phyloP scores from a whole-genome alignment of 768 basidiomycete genomes.

The Tricholoma saponaceum region DNA sequence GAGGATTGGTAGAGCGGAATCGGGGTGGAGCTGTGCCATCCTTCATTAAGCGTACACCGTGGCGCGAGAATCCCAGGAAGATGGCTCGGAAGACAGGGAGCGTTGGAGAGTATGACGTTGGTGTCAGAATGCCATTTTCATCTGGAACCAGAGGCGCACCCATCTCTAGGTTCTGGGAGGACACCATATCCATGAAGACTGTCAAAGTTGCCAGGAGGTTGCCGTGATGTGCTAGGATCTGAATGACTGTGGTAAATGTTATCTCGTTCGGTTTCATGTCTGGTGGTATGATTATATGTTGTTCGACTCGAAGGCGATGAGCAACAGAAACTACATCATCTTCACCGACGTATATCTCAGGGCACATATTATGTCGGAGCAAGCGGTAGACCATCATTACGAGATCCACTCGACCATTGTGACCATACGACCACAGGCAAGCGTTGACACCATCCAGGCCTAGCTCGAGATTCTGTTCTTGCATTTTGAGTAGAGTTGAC shows the following conservation, averaged over 20 bases:
- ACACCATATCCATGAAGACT: slow-evolving; percentile 67
- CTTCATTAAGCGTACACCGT: slow-evolving; percentile 35
- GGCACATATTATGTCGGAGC: slow-evolving; percentile 49
- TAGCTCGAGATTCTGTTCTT: slow-evolving; percentile 44
- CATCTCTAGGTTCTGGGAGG: slow-evolving; percentile 35
- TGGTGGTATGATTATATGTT: slow-evolving; percentile 41
- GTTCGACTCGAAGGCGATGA: slow-evolving; percentile 35
- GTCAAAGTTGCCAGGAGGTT: slow-evolving; percentile 51
- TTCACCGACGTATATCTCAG: slow-evolving; percentile 28
- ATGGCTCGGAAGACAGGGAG: slow-evolving; percentile 61
- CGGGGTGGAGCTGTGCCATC: slow-evolving; percentile 1
- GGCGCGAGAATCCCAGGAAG: slow-evolving; percentile 70
- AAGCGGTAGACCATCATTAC: slow-evolving; percentile 59
- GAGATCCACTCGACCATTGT: slow-evolving; percentile 48
- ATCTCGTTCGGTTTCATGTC: slow-evolving; percentile 53
- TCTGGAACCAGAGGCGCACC: slow-evolving; percentile 25
- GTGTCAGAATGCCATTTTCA: slow-evolving; percentile 21
- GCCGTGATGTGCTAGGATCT: slow-evolving; percentile 68
- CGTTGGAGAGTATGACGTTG: slow-evolving; percentile 36
- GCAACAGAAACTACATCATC: slow-evolving; percentile 31
- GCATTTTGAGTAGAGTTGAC: slow-evolving; percentile 49
- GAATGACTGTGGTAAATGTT: slow-evolving; percentile 69
- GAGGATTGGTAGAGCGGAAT: slow-evolving; percentile 2
- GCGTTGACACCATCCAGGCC: slow-evolving; percentile 67
- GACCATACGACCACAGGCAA: slow-evolving; percentile 66